Evolutionary conservation across 2,329 filamentous ascomycete genomes (phyloP).

Genomic region (Coleophoma cylindrospora): DNA sequence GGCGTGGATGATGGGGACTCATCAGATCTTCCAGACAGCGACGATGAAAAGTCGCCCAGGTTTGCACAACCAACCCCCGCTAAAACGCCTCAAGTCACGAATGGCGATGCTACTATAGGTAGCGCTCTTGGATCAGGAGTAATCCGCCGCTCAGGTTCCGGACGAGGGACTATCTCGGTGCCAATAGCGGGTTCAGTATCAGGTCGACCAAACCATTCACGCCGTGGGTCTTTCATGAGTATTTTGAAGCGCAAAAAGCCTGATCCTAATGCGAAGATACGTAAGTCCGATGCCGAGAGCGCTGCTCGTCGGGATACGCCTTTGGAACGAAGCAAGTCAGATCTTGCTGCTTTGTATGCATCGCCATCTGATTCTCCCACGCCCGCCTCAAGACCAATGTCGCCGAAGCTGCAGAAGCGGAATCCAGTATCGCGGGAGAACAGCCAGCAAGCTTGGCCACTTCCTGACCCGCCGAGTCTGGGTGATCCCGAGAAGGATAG

Average conservation of each 20-base stretch:
- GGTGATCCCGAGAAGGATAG: constrained; percentile 28
- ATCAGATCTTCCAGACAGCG: constrained; percentile 56
- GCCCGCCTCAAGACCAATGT: constrained; percentile 6
- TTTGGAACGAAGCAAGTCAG: constrained; percentile 51
- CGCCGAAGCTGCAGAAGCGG: constrained; percentile 42
- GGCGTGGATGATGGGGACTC: constrained; percentile 53
- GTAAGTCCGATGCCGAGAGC: constrained; percentile 50
- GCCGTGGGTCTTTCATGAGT: constrained; percentile 48
- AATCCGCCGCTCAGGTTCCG: constrained; percentile 32
- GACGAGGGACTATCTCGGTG: constrained; percentile 22
- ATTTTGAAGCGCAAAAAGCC: constrained; percentile 62
- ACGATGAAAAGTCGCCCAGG: constrained; percentile 39
- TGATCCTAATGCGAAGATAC: constrained; percentile 44
- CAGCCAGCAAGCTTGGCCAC: constrained; percentile 41
- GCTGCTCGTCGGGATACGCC: constrained; percentile 57
- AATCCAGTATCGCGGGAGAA: constrained; percentile 29
- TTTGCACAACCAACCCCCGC: background rate
- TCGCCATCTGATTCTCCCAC: constrained; percentile 2
- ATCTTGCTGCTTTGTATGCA: constrained; percentile 41
- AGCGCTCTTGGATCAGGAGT: constrained; percentile 19
- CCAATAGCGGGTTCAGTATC: constrained; percentile 3
- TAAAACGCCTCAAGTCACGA: constrained; percentile 5
- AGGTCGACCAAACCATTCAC: constrained; percentile 26
- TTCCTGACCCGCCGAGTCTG: constrained; percentile 29
- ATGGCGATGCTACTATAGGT: constrained; percentile 12